These are phyloP conservation scores for Gnomoniopsis smithogilvyi DNA, from an alignment of 2,329 filamentous ascomycete genomes.

Conservation along the genomic window DNA sequence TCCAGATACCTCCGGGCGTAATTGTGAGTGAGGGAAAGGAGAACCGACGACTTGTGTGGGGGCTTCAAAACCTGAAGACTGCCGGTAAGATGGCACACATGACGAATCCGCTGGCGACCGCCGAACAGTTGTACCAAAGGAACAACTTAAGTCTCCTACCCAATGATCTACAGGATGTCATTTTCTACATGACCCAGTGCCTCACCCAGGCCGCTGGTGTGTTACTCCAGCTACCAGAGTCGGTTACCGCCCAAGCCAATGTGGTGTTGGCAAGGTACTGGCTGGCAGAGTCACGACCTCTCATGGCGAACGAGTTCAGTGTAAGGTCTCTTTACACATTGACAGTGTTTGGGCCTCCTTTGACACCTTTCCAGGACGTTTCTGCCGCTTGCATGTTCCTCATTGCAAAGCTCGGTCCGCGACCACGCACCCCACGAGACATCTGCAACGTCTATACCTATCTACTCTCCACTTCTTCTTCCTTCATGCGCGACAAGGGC, in stretches of 20 bases:
- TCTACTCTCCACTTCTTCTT: conserved; percentile 62
- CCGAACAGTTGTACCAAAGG: conserved; percentile 63
- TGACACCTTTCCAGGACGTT: conserved; percentile 57
- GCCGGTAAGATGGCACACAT: conserved; percentile 53
- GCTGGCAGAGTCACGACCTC: conserved; percentile 49
- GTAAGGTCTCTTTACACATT: conserved; percentile 28
- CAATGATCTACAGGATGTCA: conserved; percentile 64
- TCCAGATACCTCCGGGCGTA: neutral
- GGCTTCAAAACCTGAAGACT: neutral
- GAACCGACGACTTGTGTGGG: too few species aligned
- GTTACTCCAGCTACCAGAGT: conserved; percentile 79
- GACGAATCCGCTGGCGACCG: conserved; percentile 68
- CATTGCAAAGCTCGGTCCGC: conserved; percentile 75
- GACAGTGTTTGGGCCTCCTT: too few species aligned
- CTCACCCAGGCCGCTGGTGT: conserved; percentile 77
- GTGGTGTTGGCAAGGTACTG: conserved; percentile 81
- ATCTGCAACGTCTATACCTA: conserved; percentile 83
- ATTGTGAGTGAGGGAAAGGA: neutral
- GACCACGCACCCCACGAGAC: conserved; percentile 73
- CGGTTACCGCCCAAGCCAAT: conserved; percentile 80
- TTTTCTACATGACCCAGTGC: conserved; percentile 68
- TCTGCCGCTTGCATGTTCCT: conserved; percentile 82
- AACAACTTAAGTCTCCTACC: conserved; percentile 58
- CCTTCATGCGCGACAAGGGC: conserved; percentile 41
- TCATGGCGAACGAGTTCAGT: conserved; percentile 57